Evolutionary conservation across 441 rosid genomes (phyloP).

Genomic region (Hura crepitans): DNA sequence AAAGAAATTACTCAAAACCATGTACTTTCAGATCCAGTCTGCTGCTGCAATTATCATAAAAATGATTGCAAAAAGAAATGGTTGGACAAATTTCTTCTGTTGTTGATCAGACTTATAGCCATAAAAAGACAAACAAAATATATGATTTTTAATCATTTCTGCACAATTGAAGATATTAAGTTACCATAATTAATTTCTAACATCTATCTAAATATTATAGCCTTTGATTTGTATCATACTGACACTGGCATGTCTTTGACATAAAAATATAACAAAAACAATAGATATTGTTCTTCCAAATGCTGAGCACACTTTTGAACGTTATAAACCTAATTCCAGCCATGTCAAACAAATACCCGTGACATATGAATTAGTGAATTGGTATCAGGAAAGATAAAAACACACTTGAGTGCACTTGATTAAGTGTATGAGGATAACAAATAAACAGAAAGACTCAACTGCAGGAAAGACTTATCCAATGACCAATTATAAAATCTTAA

Average conservation of each 20-base stretch:
- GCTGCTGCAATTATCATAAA: background rate
- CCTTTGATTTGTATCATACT: constrained; percentile 4
- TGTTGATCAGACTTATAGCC: background rate
- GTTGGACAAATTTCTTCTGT: background rate
- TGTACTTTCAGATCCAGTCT: background rate
- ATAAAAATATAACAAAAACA: background rate
- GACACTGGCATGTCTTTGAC: background rate
- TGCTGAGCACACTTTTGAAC: background rate
- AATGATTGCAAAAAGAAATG: background rate
- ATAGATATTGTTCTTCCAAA: background rate
- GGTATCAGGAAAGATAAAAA: background rate
- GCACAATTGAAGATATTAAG: background rate
- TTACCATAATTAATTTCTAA: background rate
- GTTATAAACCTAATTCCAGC: background rate
- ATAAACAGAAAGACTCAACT: background rate
- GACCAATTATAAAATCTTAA: constrained; percentile 1
- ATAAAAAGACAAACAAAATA: background rate
- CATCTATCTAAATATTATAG: background rate
- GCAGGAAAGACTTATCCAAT: background rate
- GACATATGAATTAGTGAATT: background rate
- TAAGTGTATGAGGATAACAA: background rate
- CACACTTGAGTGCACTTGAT: background rate
- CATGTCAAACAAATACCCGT: background rate
- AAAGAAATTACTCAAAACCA: background rate
- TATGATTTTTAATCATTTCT: background rate